phyloP scores from a whole-genome alignment of 169 alveolate genomes.

The Theileria annulata region DNA sequence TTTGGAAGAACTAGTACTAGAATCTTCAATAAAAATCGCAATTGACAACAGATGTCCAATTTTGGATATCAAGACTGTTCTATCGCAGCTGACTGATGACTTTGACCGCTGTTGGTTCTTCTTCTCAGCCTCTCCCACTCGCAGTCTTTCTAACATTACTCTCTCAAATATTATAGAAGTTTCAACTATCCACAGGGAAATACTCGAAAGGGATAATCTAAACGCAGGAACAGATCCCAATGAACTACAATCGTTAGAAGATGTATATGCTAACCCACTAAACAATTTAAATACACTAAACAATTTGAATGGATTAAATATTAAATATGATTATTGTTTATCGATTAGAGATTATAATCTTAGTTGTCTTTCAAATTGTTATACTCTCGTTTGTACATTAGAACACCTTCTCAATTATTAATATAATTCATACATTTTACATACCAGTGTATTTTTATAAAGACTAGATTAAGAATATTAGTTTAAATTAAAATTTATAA shows the following conservation, averaged over 20 bases:
- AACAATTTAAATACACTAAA: too few species aligned
- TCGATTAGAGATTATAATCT: slow-evolving; percentile 34
- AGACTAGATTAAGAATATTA: too few species aligned
- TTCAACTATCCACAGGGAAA: slow-evolving; percentile 12
- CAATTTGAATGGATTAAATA: not conserved
- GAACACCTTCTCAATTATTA: slow-evolving; percentile 42
- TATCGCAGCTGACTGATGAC: not conserved
- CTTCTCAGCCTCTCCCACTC: slow-evolving; percentile 31
- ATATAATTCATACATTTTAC: not conserved
- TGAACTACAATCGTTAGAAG: slow-evolving; percentile 48
- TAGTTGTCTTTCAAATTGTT: slow-evolving; percentile 53
- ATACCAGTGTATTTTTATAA: too few species aligned
- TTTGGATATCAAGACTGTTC: not conserved
- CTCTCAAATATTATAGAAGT: slow-evolving; percentile 37
- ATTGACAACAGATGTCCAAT: slow-evolving; percentile 36
- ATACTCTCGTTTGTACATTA: slow-evolving; percentile 53
- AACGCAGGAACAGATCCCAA: slow-evolving; percentile 9
- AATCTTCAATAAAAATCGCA: slow-evolving; percentile 38
- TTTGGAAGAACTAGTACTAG: slow-evolving; percentile 30
- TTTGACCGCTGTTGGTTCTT: slow-evolving; percentile 9
- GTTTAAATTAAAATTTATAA: too few species aligned
- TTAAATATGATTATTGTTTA: slow-evolving; percentile 32
- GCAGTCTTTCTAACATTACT: slow-evolving; percentile 9
- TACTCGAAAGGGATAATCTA: slow-evolving; percentile 13
- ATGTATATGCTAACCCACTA: not conserved